Percentiles rank a stretch among this genome's conserved stretches.
Evolutionary conservation across 345 rosid genomes (phyloP).

Genomic region (Eutrema yunnanense): DNA sequence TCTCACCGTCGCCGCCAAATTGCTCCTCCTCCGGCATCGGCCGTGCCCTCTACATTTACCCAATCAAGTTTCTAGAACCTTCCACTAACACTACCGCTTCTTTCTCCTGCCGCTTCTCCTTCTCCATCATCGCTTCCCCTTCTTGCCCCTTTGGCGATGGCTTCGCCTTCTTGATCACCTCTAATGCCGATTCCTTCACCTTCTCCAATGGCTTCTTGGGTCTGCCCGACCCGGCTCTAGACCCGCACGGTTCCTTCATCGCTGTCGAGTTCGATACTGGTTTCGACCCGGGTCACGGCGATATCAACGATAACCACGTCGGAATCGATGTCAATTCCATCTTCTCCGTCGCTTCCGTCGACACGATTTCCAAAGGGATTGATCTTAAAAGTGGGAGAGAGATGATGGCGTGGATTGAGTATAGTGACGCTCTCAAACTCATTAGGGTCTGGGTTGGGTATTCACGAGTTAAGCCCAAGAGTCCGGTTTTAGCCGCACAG

Average conservation of each 20-base stretch:
- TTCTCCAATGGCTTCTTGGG: slow-evolving; percentile 61
- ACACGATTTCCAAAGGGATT: slow-evolving; percentile 40
- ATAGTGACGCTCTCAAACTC: slow-evolving; percentile 45
- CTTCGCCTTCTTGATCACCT: slow-evolving; percentile 71
- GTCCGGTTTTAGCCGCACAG: slow-evolving; percentile 50
- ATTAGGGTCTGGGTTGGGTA: slow-evolving; percentile 61
- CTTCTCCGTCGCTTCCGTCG: slow-evolving; percentile 51
- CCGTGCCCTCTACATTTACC: slow-evolving; percentile 53
- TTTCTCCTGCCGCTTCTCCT: slow-evolving; percentile 63
- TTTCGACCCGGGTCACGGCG: slow-evolving; percentile 49
- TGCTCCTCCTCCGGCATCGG: slow-evolving; percentile 34
- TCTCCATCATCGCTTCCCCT: slow-evolving; percentile 50
- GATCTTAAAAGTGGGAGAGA: slow-evolving; percentile 55
- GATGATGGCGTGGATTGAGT: slow-evolving; percentile 76
- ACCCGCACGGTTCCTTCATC: slow-evolving; percentile 45
- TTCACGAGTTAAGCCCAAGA: slow-evolving; percentile 41
- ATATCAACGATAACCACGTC: slow-evolving; percentile 55
- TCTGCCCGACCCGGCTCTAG: slow-evolving; percentile 41
- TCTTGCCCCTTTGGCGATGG: slow-evolving; percentile 72
- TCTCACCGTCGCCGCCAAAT: slow-evolving; percentile 23
- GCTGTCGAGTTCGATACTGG: slow-evolving; percentile 81
- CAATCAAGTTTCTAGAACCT: slow-evolving; percentile 54
- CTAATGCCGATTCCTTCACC: slow-evolving; percentile 58
- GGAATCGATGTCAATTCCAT: slow-evolving; percentile 55
- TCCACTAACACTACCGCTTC: slow-evolving; percentile 45